Percentiles rank a stretch among this genome's conserved stretches.
Evolutionary conservation across 352 stramenopile species (phyloP).

Genomic region (Pythium periplocum): DNA sequence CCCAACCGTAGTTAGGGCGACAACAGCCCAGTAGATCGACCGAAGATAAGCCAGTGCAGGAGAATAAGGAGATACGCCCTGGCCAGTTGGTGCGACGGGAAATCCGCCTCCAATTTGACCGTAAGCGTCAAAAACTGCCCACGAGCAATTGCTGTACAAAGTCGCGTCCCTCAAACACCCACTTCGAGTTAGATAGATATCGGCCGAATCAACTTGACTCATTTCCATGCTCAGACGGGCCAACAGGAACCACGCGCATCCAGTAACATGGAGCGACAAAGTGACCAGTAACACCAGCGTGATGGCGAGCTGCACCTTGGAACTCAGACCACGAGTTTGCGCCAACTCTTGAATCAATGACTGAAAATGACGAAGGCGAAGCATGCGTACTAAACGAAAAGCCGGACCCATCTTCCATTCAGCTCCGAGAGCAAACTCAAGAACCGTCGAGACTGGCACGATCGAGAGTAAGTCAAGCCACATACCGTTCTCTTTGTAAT

Average conservation of each 20-base stretch:
- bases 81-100: conserved; percentile 31
- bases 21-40: conserved; percentile 71
- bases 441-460: conserved; percentile 34
- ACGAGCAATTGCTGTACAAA: conserved; percentile 54
- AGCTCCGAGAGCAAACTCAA: conserved; percentile 33
- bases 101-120: conserved; percentile 44
- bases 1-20: conserved; percentile 60
- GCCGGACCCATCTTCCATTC: conserved; percentile 12
- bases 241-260: conserved; percentile 68
- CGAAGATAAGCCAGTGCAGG: conserved; percentile 58
- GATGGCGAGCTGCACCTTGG: conserved; percentile 42
- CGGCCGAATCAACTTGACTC: background rate
- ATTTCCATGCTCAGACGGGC: conserved; percentile 18
- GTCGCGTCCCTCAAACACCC: conserved; percentile 50
- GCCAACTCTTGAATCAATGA: conserved; percentile 45
- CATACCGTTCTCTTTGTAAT: conserved; percentile 52
- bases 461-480: conserved; percentile 46
- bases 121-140: conserved; percentile 68
- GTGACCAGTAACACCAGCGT: conserved; percentile 45
- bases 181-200: conserved; percentile 16
- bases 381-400: conserved; percentile 39
- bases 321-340: conserved; percentile 59
- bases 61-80: conserved; percentile 21
- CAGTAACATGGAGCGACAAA: conserved; percentile 49
- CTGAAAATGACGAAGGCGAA: conserved; percentile 36